Evolutionary conservation across 257 asterid species (phyloP), one percentile per base, ranked within the genome.

Genomic region (Solanum verrucosum): DNA sequence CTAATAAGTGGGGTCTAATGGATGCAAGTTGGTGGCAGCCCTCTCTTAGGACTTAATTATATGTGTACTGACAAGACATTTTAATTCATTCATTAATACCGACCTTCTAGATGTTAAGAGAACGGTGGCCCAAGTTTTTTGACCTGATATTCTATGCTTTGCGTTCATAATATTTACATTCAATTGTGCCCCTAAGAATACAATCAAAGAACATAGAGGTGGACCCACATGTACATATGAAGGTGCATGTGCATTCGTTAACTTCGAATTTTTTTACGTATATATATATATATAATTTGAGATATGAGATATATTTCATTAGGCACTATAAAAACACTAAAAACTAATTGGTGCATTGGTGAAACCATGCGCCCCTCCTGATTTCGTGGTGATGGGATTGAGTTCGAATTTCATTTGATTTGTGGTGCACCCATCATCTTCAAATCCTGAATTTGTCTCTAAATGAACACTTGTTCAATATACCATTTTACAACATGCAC

Each of bases 71-170:
- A n/a, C 59, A 77, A 38, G 29, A 35, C 18, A 40, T 35, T 10
- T 21, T 10, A 2, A 1, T 10, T 71, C 16, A 9, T 73, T 73
- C 5, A 73, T 73, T 73, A 34, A 73, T 73, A 34, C 27, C 46
- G 49, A 20, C 82, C 49, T 35, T 34, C 44, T 25, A 18, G 38
- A n/a, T 9, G 29, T 9, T 33, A 27, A 25, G 84, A 67, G 65
- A 87, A 63, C 68, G 87, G 77, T 83, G 72, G 63, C 67, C 87
- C 27, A 65, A 35, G 25, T 35, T 84, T 60, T 20, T 77, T 85
- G 40, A 37, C 85, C 42, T 87, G 3, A 72, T 87, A 78, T 87
- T 85, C 63, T 35, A 59, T 29, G 65, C 78, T 52, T 74, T 23
- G 21, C 5, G 4, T 20, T 87, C 33, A 31, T 87, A 65, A 67